Conservation (phyloP, 2,329 filamentous ascomycete genomes). For the Cadophora malorum region DNA sequence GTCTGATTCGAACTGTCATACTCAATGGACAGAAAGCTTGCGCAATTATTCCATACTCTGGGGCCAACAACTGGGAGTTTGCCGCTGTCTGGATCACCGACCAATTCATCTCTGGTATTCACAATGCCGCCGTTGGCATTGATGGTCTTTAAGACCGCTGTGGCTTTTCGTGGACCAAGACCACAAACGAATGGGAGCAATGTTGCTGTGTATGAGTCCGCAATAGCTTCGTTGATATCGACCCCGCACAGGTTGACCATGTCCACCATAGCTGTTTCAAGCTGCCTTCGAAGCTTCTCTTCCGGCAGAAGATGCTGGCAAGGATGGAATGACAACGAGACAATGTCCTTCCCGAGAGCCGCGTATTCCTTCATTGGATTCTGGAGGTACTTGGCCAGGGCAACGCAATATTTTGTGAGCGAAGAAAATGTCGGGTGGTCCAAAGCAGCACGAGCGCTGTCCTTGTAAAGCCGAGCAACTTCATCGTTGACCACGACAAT, state of each 20-base stretch:
- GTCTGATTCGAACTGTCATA: constrained; percentile 83
- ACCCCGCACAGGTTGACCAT: constrained; percentile 98
- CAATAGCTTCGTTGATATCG: constrained; percentile 90
- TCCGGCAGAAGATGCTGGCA: constrained; percentile 88
- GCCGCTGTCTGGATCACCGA: constrained; percentile 84
- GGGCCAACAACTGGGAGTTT: constrained; percentile 82
- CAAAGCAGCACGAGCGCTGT: constrained; percentile 76
- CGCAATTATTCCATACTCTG: constrained; percentile 94
- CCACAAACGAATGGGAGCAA: constrained; percentile 91
- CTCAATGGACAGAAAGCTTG: constrained; percentile 90
- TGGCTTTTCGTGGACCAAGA: constrained; percentile 89
- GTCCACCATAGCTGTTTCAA: constrained; percentile 97
- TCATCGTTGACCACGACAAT: constrained; percentile 95
- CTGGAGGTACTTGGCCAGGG: constrained; percentile 88
- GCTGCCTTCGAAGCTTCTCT: constrained; percentile 82
- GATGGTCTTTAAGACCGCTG: constrained; percentile 84
- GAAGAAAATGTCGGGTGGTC: constrained; percentile 84
- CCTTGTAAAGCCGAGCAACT: constrained; percentile 94
- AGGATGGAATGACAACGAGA: constrained; percentile 85
- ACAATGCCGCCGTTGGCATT: constrained; percentile 89
- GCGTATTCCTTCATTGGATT: constrained; percentile 97
- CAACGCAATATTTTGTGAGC: constrained; percentile 87
- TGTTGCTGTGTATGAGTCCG: constrained; percentile 81
- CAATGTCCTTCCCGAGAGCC: constrained; percentile 84
- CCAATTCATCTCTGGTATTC: constrained; percentile 82